Percentiles rank a stretch among this genome's conserved stretches.
These are phyloP conservation scores for Saitozyma sp. DNA, from an alignment of 768 basidiomycete species.

Conservation along the genomic window DNA sequence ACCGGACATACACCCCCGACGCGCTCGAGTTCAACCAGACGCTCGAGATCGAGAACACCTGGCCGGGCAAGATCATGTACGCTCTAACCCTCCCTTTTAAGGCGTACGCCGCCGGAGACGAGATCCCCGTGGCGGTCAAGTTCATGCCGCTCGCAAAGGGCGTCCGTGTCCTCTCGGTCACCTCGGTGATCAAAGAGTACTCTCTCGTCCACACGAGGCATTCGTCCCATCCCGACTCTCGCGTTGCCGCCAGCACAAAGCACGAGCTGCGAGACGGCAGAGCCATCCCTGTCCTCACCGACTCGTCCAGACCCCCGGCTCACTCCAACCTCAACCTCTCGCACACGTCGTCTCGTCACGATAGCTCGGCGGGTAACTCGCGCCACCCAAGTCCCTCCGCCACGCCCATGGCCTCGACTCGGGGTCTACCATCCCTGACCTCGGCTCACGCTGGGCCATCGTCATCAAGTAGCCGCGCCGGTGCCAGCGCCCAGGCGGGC, in stretches of 20 bases:
- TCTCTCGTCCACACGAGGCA: conserved; percentile 64
- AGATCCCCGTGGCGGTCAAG: conserved; percentile 75
- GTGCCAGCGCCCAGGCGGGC: no score
- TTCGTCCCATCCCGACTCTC: conserved; percentile 62
- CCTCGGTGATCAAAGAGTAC: conserved; percentile 71
- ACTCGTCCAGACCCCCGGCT: conserved; percentile 21
- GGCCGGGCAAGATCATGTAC: conserved; percentile 98
- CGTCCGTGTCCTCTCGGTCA: conserved; percentile 66
- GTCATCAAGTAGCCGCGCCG: neutral
- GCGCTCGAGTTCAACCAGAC: conserved; percentile 95
- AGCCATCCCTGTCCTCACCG: conserved; percentile 27
- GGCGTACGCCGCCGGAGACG: conserved; percentile 90
- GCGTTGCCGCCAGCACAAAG: conserved; percentile 63
- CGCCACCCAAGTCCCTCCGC: conserved; percentile 13
- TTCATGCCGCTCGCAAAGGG: conserved; percentile 86
- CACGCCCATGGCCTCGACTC: conserved; percentile 3
- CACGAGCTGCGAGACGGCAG: conserved; percentile 68
- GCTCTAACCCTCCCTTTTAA: conserved; percentile 86
- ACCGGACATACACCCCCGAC: conserved; percentile 73
- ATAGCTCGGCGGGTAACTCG: conserved; percentile 17
- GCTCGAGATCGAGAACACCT: conserved; percentile 85
- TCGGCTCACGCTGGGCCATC: neutral
- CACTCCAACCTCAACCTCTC: conserved; percentile 6
- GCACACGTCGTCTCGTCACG: conserved; percentile 6
- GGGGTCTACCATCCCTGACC: neutral